Evolutionary conservation across 1,284 basidiomycete species (phyloP).

Genomic region (Puccinia horiana): DNA sequence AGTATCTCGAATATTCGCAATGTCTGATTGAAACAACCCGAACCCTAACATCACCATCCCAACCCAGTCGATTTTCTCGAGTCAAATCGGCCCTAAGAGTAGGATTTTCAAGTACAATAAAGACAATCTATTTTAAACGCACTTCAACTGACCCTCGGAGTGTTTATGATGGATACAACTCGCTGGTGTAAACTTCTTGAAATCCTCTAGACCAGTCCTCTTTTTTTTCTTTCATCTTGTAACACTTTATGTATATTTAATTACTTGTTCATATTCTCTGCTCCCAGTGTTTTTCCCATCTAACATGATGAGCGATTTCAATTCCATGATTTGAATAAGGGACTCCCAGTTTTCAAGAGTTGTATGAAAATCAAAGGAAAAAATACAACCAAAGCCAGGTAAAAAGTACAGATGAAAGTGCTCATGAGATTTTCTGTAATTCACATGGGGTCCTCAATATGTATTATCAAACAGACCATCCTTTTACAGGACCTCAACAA

Average conservation of each 20-base stretch:
- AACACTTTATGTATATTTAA: not conserved
- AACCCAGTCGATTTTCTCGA: not conserved
- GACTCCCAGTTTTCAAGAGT: no score
- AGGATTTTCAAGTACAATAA: not conserved
- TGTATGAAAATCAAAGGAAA: no score
- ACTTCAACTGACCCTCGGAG: not conserved
- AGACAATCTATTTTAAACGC: not conserved
- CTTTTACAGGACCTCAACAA: no score
- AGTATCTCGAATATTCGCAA: conserved; percentile 23
- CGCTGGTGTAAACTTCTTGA: not conserved
- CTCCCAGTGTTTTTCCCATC: no score
- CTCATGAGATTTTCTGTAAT: no score
- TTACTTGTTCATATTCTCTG: not conserved
- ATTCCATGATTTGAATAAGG: no score
- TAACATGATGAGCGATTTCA: not conserved
- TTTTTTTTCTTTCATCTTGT: not conserved
- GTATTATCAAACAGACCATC: no score
- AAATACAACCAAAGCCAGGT: no score
- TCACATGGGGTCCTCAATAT: no score
- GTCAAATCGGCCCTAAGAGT: not conserved
- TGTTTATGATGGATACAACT: not conserved
- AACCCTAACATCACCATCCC: not conserved
- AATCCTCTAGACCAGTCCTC: not conserved
- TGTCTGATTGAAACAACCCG: conserved; percentile 1
- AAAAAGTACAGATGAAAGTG: no score